Evolutionary conservation across 1,139 yeast genomes (phyloP).

Genomic region (Hemisphaericaspora subhashii): DNA sequence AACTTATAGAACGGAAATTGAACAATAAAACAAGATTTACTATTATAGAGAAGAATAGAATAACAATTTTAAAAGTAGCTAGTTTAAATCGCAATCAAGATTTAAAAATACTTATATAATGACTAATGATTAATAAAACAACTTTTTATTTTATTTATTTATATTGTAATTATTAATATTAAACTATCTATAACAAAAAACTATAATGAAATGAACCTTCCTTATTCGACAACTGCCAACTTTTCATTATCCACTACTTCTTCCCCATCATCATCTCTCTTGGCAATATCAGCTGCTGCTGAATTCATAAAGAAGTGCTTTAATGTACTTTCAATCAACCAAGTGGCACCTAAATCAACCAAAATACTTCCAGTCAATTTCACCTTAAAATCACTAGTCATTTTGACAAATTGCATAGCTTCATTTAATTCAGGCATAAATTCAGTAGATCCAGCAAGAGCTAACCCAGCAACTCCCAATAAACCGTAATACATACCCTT

Average conservation of each 20-base stretch:
- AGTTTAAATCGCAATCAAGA: constrained; percentile 31
- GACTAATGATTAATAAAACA: neutral
- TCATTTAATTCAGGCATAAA: constrained; percentile 92
- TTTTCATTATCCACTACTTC: constrained; percentile 2
- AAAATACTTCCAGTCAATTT: constrained; percentile 74
- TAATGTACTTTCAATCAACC: constrained; percentile 76
- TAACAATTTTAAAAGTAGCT: constrained; percentile 29
- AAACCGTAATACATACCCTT: constrained; percentile 97
- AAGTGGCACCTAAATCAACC: constrained; percentile 74
- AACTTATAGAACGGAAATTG: constrained; percentile 19
- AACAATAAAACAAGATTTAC: constrained; percentile 12
- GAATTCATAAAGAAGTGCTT: constrained; percentile 88
- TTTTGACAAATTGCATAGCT: constrained; percentile 87
- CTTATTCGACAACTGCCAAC: neutral
- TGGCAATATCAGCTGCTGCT: constrained; percentile 88
- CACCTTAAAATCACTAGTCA: constrained; percentile 71
- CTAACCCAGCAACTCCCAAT: constrained; percentile 85
- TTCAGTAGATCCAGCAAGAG: constrained; percentile 91
- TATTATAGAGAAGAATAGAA: constrained; percentile 21
- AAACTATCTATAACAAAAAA: neutral
- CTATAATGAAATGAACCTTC: too few relatives aligned
- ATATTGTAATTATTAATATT: neutral
- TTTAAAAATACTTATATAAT: constrained; percentile 14
- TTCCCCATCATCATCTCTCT: constrained; percentile 31
- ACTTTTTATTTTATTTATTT: neutral